phyloP scores from a whole-genome alignment of 371 early-diverging fungal species.

The Mortierella sp. region DNA sequence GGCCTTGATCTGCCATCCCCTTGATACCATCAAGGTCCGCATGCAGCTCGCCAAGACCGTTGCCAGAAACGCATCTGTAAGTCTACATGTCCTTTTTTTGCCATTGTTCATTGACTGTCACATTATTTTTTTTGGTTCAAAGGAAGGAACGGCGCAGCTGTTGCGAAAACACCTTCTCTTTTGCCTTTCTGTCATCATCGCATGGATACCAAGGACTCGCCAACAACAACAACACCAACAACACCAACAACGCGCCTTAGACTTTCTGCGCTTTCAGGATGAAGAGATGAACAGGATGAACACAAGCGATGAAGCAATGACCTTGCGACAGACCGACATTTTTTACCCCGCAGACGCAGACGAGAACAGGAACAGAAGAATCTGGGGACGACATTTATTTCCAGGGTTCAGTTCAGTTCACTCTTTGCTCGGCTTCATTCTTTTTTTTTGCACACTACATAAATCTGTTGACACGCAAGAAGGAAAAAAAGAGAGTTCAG shows the following conservation, averaged over 20 bases:
- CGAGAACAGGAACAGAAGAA: neutral
- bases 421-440: neutral
- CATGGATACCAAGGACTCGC: neutral
- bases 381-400: neutral
- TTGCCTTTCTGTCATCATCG: neutral
- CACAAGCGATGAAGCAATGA: neutral
- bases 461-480: neutral
- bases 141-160: neutral
- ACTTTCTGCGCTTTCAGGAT: too few species aligned
- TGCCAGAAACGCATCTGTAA: conserved; percentile 45
- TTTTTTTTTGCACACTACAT: neutral
- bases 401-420: neutral
- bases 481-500: neutral
- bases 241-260: neutral
- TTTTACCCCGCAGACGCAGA: neutral
- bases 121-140: conserved; percentile 3
- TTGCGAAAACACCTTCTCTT: too few species aligned
- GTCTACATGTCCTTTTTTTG: conserved; percentile 4
- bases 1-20: conserved; percentile 95
- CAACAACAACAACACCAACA: neutral
- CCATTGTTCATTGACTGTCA: neutral
- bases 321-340: neutral
- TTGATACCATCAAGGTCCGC: conserved; percentile 98
- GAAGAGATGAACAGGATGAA: neutral
- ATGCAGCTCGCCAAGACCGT: conserved; percentile 84